Base-by-base conservation (phyloP, 345 rosid genomes). In the Erucastrum elatum region DNA sequence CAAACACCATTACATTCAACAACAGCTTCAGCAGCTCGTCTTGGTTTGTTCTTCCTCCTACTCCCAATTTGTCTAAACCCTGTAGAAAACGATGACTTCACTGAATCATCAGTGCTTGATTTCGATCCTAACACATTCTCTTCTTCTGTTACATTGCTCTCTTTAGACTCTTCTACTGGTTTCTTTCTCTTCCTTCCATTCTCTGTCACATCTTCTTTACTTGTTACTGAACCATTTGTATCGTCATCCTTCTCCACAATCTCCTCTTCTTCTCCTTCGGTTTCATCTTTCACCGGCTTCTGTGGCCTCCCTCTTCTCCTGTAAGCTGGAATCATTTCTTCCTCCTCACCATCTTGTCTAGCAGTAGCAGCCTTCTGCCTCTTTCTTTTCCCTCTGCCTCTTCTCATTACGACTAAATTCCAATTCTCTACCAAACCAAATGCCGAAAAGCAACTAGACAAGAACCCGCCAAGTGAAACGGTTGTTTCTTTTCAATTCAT, bases 1-100 rank as follows among this genome's bases (percentile, higher is more conserved):
- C 72, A 77, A 73, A 72, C 68, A 11, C 87, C 91, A 78, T 84
- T 88, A 88, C 90, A 90, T 65, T 87, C 90, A 56, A 92, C 87
- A 29, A 88, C 91, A 72, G 87, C 94, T 87, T 90, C 97, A 9
- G 97, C 97, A 72, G 97, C 97, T 37, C 95, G 68, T 29, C 90
- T 85, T 35, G 97, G 97, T 83, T 85, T 92, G 85, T 80, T 92
- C 86, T 92, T 92, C 74, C 95, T 84, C 66, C 95, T 87, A 74
- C 90, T 92, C 64, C 92, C 90, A 73, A 66, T 84, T 16, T 84
- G 89, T 66, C 93, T 81, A 82, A 79, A 90, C 49, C 97, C 94
- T 46, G 67, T 79, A 51, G 82, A 55, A 27, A 21, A 79, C 4
- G 74, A 35, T 35, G 86, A 76, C 76, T 87, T 87, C 64, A 66